Conservation (phyloP, 352 stramenopile species). For the Aphanomyces stellatus region DNA sequence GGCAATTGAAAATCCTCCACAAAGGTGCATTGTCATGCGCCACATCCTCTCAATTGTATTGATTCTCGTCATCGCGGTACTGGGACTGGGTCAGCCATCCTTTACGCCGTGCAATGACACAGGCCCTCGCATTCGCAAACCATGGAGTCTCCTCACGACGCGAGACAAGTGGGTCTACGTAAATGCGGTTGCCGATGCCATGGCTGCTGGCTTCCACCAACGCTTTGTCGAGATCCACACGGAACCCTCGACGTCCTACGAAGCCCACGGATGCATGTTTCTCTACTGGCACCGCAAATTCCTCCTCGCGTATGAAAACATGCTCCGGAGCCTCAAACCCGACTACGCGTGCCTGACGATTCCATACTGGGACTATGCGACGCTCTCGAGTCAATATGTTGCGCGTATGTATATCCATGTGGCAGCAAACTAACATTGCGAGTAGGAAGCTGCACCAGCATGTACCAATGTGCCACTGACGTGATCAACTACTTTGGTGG, state of each 20-base stretch:
- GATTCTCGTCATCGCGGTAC: not conserved
- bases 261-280: slow-evolving; percentile 42
- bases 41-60: not conserved
- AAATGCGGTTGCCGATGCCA: slow-evolving; percentile 46
- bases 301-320: slow-evolving; percentile 62
- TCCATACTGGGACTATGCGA: slow-evolving; percentile 41
- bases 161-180: slow-evolving; percentile 54
- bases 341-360: slow-evolving; percentile 17
- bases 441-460: not conserved
- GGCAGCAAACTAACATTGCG: slow-evolving; percentile 28
- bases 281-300: slow-evolving; percentile 66
- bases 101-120: not conserved
- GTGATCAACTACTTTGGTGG: not conserved
- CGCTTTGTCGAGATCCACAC: slow-evolving; percentile 50
- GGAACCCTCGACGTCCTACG: slow-evolving; percentile 30
- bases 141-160: slow-evolving; percentile 34
- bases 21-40: too few relatives aligned
- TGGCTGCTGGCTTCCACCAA: slow-evolving; percentile 39
- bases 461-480: not conserved
- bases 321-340: slow-evolving; percentile 33
- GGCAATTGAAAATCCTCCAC: too few relatives aligned
- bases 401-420: not conserved
- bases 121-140: slow-evolving; percentile 25
- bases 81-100: not conserved
- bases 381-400: not conserved